These are phyloP conservation scores for Trypanosoma scelopori DNA, from an alignment of 208 protist genomes.

Conservation along the genomic window DNA sequence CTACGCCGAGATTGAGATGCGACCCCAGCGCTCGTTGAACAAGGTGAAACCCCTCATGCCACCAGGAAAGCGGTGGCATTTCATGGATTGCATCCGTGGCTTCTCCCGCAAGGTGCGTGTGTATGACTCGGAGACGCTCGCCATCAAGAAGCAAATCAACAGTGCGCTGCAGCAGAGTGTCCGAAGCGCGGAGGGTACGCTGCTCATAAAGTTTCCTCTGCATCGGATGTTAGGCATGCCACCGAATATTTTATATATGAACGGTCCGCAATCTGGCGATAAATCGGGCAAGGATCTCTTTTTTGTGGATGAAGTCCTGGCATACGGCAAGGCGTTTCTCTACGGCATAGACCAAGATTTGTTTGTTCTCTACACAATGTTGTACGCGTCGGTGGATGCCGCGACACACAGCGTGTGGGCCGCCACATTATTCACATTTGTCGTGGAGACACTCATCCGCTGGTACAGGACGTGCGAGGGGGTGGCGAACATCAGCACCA, in stretches of 20 bases:
- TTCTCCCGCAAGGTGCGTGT: constrained; percentile 51
- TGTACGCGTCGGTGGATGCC: constrained; percentile 71
- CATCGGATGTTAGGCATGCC: constrained; percentile 67
- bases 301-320: constrained; percentile 70
- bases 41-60: constrained; percentile 29
- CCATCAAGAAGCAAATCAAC: constrained; percentile 79
- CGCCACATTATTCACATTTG: constrained; percentile 59
- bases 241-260: constrained; percentile 86
- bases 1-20: constrained; percentile 59
- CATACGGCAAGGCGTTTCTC: constrained; percentile 67
- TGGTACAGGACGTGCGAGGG: constrained; percentile 64
- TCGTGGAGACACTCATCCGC: constrained; percentile 50
- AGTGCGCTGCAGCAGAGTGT: constrained; percentile 71
- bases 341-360: constrained; percentile 74
- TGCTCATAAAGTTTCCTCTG: constrained; percentile 71
- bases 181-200: constrained; percentile 51
- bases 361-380: constrained; percentile 65
- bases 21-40: constrained; percentile 35
- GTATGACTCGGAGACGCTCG: constrained; percentile 47
- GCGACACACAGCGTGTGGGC: constrained; percentile 64
- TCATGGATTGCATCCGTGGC: constrained; percentile 48
- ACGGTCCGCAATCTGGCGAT: constrained; percentile 66
- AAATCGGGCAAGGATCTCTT: constrained; percentile 75
- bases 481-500: constrained; percentile 65
- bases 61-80: constrained; percentile 55